These are phyloP conservation scores for Musa itinerans DNA, from an alignment of 176 grass and related monocot species.

Conservation along the genomic window DNA sequence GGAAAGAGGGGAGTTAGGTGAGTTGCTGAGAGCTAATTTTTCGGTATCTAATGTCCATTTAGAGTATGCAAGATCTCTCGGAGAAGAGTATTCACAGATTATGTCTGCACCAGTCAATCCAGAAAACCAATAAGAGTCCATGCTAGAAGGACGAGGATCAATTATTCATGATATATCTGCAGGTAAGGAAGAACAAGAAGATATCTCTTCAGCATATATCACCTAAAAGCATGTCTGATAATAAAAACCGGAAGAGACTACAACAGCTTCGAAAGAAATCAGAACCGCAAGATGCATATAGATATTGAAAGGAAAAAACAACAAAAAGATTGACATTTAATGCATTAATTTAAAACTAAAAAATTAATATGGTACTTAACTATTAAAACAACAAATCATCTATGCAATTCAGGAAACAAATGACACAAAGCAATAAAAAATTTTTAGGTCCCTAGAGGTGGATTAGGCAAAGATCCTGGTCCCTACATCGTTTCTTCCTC, in stretches of 20 bases:
- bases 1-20: slow-evolving; percentile 65
- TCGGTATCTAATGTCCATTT: slow-evolving; percentile 30
- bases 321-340: neutral
- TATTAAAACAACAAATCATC: neutral
- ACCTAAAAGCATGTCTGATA: neutral
- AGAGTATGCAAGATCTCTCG: slow-evolving; percentile 30
- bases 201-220: neutral
- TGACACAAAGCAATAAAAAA: no score
- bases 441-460: no score
- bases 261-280: neutral
- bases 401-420: no score
- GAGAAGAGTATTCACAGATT: slow-evolving; percentile 36
- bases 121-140: slow-evolving; percentile 80
- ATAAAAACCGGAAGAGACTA: neutral
- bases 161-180: slow-evolving; percentile 50
- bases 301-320: neutral
- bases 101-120: slow-evolving; percentile 38
- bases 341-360: neutral
- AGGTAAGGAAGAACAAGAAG: neutral
- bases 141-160: slow-evolving; percentile 59
- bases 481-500: no score
- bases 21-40: slow-evolving; percentile 48
- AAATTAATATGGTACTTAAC: neutral
- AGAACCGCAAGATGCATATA: neutral
- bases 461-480: no score